Percentiles rank a stretch among this genome's conserved stretches.
phyloP scores from a whole-genome alignment of 768 basidiomycete genomes.

The Boletus bicolor region DNA sequence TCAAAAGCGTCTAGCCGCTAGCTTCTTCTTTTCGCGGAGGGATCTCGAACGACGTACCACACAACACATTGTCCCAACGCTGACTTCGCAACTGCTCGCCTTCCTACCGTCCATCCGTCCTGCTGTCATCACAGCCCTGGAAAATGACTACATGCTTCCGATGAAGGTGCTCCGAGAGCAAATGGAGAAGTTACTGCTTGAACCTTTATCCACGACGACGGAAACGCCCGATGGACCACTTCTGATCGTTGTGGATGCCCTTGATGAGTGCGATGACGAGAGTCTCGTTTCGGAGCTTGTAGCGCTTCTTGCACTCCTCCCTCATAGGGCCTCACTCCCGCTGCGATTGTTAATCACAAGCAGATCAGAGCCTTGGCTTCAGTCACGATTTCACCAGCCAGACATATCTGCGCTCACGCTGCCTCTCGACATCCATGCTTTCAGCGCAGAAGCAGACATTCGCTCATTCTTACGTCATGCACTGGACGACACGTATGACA shows the following conservation, averaged over 20 bases:
- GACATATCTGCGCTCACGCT: slow-evolving; percentile 12
- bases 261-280: slow-evolving; percentile 28
- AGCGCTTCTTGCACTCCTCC: slow-evolving; percentile 18
- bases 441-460: slow-evolving; percentile 20
- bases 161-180: slow-evolving; percentile 30
- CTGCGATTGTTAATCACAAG: slow-evolving; percentile 28
- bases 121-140: slow-evolving; percentile 22
- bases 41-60: slow-evolving; percentile 24
- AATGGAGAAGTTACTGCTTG: slow-evolving; percentile 25
- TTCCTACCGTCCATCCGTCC: slow-evolving; percentile 21
- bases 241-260: slow-evolving; percentile 23
- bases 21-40: slow-evolving; percentile 37
- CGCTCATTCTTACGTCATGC: slow-evolving; percentile 20
- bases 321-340: slow-evolving; percentile 11
- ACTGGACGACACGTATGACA: slow-evolving; percentile 15
- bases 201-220: slow-evolving; percentile 14
- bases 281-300: slow-evolving; percentile 27
- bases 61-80: slow-evolving; percentile 27
- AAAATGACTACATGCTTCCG: slow-evolving; percentile 26
- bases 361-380: slow-evolving; percentile 20
- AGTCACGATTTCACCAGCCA: slow-evolving; percentile 15
- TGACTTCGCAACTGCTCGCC: slow-evolving; percentile 31
- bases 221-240: slow-evolving; percentile 10
- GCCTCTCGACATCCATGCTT: slow-evolving; percentile 22
- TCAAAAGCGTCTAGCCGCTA: slow-evolving; percentile 27